Conservation (phyloP, 2,329 filamentous ascomycete species). For the Aspergillus udagawae region DNA sequence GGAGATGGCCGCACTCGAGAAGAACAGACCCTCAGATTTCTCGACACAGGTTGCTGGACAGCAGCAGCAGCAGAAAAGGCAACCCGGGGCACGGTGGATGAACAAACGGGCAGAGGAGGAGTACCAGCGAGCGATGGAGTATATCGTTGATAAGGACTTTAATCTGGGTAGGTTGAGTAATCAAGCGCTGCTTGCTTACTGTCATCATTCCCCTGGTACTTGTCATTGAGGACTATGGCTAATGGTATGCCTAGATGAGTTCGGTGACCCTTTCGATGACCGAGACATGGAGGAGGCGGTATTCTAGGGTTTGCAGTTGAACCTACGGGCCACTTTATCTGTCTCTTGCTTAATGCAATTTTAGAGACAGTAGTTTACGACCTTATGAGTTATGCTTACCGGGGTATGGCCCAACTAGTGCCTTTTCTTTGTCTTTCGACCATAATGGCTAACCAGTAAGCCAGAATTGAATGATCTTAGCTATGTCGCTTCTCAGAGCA, state of each 20-base stretch:
- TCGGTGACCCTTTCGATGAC: constrained; percentile 46
- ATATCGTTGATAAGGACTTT: constrained; percentile 51
- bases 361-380: background rate
- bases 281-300: constrained; percentile 31
- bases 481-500: background rate
- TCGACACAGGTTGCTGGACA: constrained; percentile 1
- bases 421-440: background rate
- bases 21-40: background rate
- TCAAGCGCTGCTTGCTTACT: background rate
- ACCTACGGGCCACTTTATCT: background rate
- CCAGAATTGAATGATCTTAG: background rate
- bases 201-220: background rate
- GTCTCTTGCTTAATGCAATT: background rate
- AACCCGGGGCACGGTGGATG: constrained; percentile 51
- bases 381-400: constrained; percentile 5
- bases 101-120: constrained; percentile 57
- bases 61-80: constrained; percentile 29
- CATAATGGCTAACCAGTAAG: background rate
- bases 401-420: background rate
- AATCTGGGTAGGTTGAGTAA: constrained; percentile 38
- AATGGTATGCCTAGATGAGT: constrained; percentile 33
- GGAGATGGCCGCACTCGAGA: background rate
- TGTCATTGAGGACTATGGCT: background rate
- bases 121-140: constrained; percentile 47
- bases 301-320: constrained; percentile 1